phyloP scores from a whole-genome alignment of 2,329 filamentous ascomycete species.

The Penicillium thymicola region DNA sequence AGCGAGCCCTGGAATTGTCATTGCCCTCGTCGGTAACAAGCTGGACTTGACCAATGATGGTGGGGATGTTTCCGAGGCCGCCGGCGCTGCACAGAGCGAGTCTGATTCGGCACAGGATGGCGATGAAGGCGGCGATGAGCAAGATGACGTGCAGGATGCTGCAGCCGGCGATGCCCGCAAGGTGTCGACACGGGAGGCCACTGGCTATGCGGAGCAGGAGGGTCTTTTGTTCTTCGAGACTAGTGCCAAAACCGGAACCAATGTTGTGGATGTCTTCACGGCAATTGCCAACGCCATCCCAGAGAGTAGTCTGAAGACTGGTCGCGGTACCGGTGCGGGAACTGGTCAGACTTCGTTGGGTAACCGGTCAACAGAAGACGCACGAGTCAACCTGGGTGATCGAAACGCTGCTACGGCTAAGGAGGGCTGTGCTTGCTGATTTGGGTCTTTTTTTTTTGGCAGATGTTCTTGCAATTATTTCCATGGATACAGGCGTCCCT shows the following conservation, averaged over 20 bases:
- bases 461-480: constrained; percentile 14
- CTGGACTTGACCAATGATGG: constrained; percentile 71
- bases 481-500: constrained; percentile 20
- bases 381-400: constrained; percentile 77
- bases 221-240: constrained; percentile 95
- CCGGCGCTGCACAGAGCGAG: constrained; percentile 36
- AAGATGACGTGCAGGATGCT: constrained; percentile 56
- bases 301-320: constrained; percentile 90
- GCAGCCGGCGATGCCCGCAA: constrained; percentile 75
- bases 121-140: constrained; percentile 47
- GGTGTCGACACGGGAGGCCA: constrained; percentile 85
- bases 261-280: constrained; percentile 94
- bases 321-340: constrained; percentile 66
- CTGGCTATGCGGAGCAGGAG: constrained; percentile 92
- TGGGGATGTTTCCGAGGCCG: constrained; percentile 44
- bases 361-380: constrained; percentile 47
- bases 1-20: constrained; percentile 92
- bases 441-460: constrained; percentile 4
- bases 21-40: constrained; percentile 96
- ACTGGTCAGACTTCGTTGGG: constrained; percentile 59
- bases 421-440: constrained; percentile 85
- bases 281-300: constrained; percentile 98
- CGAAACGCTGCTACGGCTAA: constrained; percentile 72
- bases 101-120: constrained; percentile 35
- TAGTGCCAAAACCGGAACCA: constrained; percentile 91